phyloP scores from a whole-genome alignment of 257 asterid genomes.

The Solanum ossicruentum region DNA sequence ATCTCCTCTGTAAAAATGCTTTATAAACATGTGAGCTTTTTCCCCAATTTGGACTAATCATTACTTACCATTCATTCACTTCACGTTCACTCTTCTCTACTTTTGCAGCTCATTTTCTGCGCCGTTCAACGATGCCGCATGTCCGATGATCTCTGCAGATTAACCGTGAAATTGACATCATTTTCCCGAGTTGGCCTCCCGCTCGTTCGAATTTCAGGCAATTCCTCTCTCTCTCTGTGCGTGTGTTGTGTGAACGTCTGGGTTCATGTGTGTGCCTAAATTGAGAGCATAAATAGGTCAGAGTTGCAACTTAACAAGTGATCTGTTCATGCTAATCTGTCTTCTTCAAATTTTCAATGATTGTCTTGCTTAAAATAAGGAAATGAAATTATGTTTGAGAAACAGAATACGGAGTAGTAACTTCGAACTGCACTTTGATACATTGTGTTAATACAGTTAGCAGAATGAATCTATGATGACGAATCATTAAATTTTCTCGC shows the following conservation, averaged over 20 bases:
- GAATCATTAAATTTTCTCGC: slow-evolving; percentile 2
- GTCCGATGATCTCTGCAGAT: slow-evolving; percentile 57
- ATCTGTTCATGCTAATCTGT: neutral
- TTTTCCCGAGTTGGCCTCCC: slow-evolving; percentile 16
- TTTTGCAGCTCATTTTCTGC: slow-evolving; percentile 51
- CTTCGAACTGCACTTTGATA: neutral
- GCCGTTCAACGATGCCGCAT: slow-evolving; percentile 73
- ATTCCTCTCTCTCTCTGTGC: neutral
- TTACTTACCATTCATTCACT: neutral
- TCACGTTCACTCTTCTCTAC: neutral
- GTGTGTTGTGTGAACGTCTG: too few species aligned
- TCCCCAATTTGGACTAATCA: neutral
- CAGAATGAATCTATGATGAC: neutral
- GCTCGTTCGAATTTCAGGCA: slow-evolving; percentile 53
- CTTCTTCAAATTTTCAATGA: neutral
- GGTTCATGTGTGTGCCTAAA: too few species aligned
- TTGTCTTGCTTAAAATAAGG: neutral
- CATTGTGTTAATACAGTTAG: neutral
- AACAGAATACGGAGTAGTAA: neutral
- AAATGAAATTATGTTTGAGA: neutral
- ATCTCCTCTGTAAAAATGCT: slow-evolving; percentile 35
- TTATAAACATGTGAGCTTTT: slow-evolving; percentile 27
- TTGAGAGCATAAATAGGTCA: neutral
- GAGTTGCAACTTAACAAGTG: neutral
- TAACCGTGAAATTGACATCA: slow-evolving; percentile 43